phyloP scores from a whole-genome alignment of 2,329 filamentous ascomycete species.

The Ploettnerulaceae sp. region DNA sequence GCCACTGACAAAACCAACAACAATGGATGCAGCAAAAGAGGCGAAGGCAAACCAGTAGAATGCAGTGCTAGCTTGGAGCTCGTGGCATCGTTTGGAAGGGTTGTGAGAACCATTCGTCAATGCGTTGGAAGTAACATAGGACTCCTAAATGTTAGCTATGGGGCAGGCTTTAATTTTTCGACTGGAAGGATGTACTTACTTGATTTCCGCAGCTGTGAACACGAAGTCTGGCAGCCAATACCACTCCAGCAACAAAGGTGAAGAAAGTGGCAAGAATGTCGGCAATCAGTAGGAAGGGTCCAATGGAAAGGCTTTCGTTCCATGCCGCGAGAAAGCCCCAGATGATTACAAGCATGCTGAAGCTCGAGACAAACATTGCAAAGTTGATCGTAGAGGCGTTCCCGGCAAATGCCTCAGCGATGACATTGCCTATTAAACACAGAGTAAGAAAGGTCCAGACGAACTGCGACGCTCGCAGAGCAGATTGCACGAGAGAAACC shows the following conservation, averaged over 20 bases:
- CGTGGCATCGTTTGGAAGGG: constrained; percentile 62
- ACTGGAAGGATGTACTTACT: constrained; percentile 37
- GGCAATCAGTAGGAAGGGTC: constrained; percentile 47
- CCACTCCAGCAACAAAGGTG: constrained; percentile 65
- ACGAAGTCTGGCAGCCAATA: constrained; percentile 64
- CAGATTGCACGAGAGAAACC: constrained; percentile 22
- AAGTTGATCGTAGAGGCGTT: constrained; percentile 53
- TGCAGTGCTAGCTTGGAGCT: constrained; percentile 67
- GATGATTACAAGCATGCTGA: constrained; percentile 61
- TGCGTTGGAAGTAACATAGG: constrained; percentile 43
- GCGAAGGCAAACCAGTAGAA: constrained; percentile 78
- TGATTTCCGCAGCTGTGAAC: constrained; percentile 61
- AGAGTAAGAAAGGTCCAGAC: constrained; percentile 30
- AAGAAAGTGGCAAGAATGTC: constrained; percentile 58
- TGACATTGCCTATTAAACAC: constrained; percentile 33
- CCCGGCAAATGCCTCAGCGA: constrained; percentile 52
- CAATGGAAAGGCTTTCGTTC: constrained; percentile 47
- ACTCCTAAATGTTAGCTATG: constrained; percentile 26
- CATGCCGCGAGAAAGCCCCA: constrained; percentile 56
- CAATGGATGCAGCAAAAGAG: constrained; percentile 52
- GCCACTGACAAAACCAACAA: constrained; percentile 38
- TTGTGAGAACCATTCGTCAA: constrained; percentile 55
- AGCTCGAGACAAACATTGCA: constrained; percentile 63
- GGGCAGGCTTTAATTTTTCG: not conserved
- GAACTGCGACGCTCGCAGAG: constrained; percentile 27